These are phyloP conservation scores for Ramularia endophylla DNA, from an alignment of 2,329 filamentous ascomycete species.

Conservation along the genomic window DNA sequence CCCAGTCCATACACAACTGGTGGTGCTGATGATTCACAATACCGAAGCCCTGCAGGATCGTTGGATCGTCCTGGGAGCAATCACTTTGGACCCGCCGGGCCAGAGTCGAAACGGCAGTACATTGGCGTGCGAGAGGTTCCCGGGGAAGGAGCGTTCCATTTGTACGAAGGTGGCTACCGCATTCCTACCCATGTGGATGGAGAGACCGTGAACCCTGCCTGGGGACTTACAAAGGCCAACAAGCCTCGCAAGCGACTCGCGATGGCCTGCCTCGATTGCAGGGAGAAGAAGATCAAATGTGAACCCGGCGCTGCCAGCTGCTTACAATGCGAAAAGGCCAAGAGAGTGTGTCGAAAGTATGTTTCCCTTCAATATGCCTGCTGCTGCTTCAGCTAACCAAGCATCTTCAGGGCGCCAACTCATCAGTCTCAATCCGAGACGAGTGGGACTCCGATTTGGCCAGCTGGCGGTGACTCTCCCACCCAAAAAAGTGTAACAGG, in stretches of 20 bases:
- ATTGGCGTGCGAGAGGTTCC: slow-evolving; percentile 27
- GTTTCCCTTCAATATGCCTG: slow-evolving; percentile 5
- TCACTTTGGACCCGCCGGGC: slow-evolving; percentile 13
- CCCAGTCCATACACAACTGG: slow-evolving; percentile 22
- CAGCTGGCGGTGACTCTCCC: slow-evolving; percentile 20
- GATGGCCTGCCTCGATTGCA: slow-evolving; percentile 86
- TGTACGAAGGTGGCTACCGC: slow-evolving; percentile 29
- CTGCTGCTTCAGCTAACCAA: slow-evolving; percentile 14
- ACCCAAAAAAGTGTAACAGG: slow-evolving; percentile 16
- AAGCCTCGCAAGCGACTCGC: slow-evolving; percentile 87
- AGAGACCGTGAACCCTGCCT: slow-evolving; percentile 80
- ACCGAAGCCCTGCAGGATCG: slow-evolving; percentile 13
- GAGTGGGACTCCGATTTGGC: slow-evolving; percentile 19
- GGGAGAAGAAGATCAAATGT: slow-evolving; percentile 97
- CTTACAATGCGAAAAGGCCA: slow-evolving; percentile 87
- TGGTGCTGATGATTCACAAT: slow-evolving; percentile 17
- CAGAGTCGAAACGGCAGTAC: slow-evolving; percentile 27
- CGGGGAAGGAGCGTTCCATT: slow-evolving; percentile 27
- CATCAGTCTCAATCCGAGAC: slow-evolving; percentile 23
- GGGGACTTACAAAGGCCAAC: slow-evolving; percentile 90
- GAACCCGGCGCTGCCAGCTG: slow-evolving; percentile 84
- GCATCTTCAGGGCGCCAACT: slow-evolving; percentile 19
- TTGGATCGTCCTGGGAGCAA: slow-evolving; percentile 15
- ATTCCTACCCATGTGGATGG: slow-evolving; percentile 59
- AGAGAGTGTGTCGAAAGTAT: slow-evolving; percentile 75